Evolutionary conservation across 768 basidiomycete species (phyloP), one percentile per base, ranked within the genome.

Genomic region (Leccinum arenicola): DNA sequence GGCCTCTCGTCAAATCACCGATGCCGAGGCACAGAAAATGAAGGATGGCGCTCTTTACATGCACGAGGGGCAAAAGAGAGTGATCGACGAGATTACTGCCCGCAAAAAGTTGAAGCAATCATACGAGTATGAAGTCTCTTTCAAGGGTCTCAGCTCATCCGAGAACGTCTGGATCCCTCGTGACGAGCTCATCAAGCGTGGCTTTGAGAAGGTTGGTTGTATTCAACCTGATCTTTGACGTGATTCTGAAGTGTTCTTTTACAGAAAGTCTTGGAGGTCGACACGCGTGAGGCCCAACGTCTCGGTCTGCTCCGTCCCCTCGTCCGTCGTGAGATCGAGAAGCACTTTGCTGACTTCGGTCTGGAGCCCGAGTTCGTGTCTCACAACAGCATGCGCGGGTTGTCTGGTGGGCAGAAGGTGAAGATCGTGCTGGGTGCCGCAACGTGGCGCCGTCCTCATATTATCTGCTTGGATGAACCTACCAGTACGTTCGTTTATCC

Each of bases 21-120:
- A 89, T 56, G 94, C 91, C 74, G 95, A 98, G 76, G 77, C 79
- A 62, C 76, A 91, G 80, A 96, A 94, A 87, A 98, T 98, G 95
- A 92, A 95, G 82, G 95, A 98, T 68, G 95, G 95, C 29, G 83
- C 86, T 8, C 75, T 86, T 67, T 82, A 95, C 67, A 77, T 96
- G 66, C 81, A 95, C 59, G 95, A 98, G 74, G 95, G 95, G 61
- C 90, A 91, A 82, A 98, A 98, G 85, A 84, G 95, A 67, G 69
- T 86, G 70, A 98, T 98, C 68, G 95, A 98, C 55, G 95, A 98
- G 83, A 88, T 98, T 70, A 70, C 85, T 65, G 64, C 81, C 57
- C 89, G 95, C 74, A 97, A 96, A 89, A 98, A 98, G 83, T 84
- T 97, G 78, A 98, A 98, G 86, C 95, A 98, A 80, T 95, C 93